phyloP scores from a whole-genome alignment of 208 protist species.

The Leishmania amazonensis region DNA sequence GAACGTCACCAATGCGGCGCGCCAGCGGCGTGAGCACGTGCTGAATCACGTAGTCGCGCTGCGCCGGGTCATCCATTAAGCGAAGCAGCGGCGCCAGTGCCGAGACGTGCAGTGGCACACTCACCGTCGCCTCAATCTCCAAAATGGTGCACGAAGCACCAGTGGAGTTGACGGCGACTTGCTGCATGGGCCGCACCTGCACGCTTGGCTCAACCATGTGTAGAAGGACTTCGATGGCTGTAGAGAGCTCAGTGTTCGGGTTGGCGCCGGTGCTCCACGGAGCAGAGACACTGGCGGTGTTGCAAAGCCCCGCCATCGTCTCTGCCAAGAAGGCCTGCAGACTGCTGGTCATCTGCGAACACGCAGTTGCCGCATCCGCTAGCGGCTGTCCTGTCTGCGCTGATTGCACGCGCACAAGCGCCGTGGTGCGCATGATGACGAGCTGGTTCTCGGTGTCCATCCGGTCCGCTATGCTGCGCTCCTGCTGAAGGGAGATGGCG shows the following conservation, averaged over 20 bases:
- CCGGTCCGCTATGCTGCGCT: slow-evolving; percentile 34
- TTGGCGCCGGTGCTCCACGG: slow-evolving; percentile 38
- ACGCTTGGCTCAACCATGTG: slow-evolving; percentile 40
- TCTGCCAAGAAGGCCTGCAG: slow-evolving; percentile 22
- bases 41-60: slow-evolving; percentile 45
- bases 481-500: slow-evolving; percentile 27
- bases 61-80: slow-evolving; percentile 23
- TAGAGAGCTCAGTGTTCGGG: slow-evolving; percentile 36
- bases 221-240: slow-evolving; percentile 52
- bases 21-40: slow-evolving; percentile 39
- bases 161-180: slow-evolving; percentile 2
- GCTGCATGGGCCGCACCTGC: slow-evolving; percentile 20
- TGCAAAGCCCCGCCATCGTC: slow-evolving; percentile 18
- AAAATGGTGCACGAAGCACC: slow-evolving; percentile 20
- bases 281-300: slow-evolving; percentile 28
- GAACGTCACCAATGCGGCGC: slow-evolving; percentile 23
- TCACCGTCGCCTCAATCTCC: slow-evolving; percentile 30
- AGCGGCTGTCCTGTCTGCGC: slow-evolving; percentile 18
- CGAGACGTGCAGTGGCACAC: slow-evolving; percentile 44
- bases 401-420: slow-evolving; percentile 27
- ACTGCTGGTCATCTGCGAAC: slow-evolving; percentile 26
- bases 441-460: slow-evolving; percentile 32
- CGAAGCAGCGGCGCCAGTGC: slow-evolving; percentile 42
- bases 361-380: slow-evolving; percentile 17
- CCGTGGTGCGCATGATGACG: slow-evolving; percentile 40